Evolutionary conservation across 176 grass and related monocot species (phyloP), one percentile per base, ranked within the genome.

Genomic region (Avena eriantha): DNA sequence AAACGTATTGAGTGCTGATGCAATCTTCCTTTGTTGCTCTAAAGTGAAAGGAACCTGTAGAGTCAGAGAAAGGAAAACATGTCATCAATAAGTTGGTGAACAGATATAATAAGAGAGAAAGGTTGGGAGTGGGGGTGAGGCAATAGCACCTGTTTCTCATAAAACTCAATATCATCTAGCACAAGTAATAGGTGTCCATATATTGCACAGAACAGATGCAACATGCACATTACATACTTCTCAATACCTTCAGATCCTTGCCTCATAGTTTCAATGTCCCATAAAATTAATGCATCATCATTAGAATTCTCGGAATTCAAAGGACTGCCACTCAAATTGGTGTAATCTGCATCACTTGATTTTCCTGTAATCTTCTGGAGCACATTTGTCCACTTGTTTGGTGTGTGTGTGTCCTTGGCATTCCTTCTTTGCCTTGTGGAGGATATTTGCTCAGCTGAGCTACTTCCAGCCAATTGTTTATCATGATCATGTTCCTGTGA

Each of bases 121-220:
- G 19, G 26, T 73, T 6, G 5, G 4, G 16, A 73, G 73, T 17
- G 21, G 19, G 3, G 8, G 17, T 39, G 31, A 26, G 49, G 31
- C 12, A 34, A 43, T 64, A 43, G 82, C 85, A 98, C 96, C 93
- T 98, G 96, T 54, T 94, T 94, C 66, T 98, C 96, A 65, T 98
- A 98, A 67, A 98, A 98, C 76, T 98, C 96, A 76, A 98, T 94
- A 82, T 98, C 96, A 85, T 98, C 93, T 79, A 98, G 86, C 84
- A 98, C 93, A 71, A 98, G 88, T 68, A 98, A 92, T 46, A 95
- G 76, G 80, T 98, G 96, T 78, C 87, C 92, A 87, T 98, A 98
- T 39, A 76, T 92, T 65, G 93, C 90, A 94, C 93, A 98, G 87
- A 98, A 98, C 53, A 98, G 89, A 92, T 95, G 81, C 84, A 98